Base-by-base conservation (phyloP, 768 basidiomycete species). In the Lentinus tigrinus region DNA sequence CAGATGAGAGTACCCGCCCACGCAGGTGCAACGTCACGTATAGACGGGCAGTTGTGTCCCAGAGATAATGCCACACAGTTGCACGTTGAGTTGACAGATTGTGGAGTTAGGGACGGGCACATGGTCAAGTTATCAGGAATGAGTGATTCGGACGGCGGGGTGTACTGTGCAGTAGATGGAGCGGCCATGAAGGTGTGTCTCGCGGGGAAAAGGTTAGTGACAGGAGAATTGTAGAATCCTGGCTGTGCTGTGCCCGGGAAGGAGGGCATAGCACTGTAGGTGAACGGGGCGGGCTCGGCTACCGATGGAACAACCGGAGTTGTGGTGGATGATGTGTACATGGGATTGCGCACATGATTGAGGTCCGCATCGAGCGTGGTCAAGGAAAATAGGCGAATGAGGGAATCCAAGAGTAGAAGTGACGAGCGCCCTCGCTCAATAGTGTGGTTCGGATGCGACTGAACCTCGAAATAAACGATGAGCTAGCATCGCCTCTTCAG, bases 391-490 rank as follows among this genome's bases (percentile, higher is more conserved):
- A 59, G 28, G 11, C 83, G 85, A 52, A 92, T 83, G 52, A 91
- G 81, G 2, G 81, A 81, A 66, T 91, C 91, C 14, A 91, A 77
- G 66, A 84, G 76, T 39, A 80, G 52, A 69, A 90, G 69, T 3
- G 85, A 73, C 19, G 87, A 87, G 11, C 73, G 72, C 40, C 79
- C 76, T 37, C 89, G 80, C 42, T 77, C 72, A 1, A 71, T 69
- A 0, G 81, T 79, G 66, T 87, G 81, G 27, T 73, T 63, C 3
- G 88, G 89, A 68, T 91, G 87, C 0, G 85, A 79, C 58, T 83
- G 88, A 59, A 89, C 70, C 68, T 91, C 88, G 60, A 91, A 91
- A 56, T 89, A 72, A 4, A 88, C 81, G 27, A 91, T 70, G 37
- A 92, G 70, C 89, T 90, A 52, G 40, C 60, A 57, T 17, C 23